Evolutionary conservation across 371 early-diverging fungal species (phyloP).

Genomic region (Mortierella sp.): DNA sequence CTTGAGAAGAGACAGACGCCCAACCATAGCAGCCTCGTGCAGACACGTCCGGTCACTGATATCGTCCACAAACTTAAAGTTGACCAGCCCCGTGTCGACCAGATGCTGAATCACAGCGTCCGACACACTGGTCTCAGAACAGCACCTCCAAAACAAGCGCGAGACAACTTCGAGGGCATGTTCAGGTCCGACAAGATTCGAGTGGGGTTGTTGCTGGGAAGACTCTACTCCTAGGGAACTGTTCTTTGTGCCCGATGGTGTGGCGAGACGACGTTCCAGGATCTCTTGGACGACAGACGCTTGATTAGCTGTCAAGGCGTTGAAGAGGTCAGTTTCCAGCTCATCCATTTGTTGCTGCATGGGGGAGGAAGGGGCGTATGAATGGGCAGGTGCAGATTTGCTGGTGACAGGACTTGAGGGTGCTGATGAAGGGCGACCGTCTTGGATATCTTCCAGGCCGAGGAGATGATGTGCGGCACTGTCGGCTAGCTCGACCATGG

Average conservation of each 20-base stretch:
- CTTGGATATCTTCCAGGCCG: constrained; percentile 51
- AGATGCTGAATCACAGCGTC: constrained; percentile 70
- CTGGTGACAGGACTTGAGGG: constrained; percentile 48
- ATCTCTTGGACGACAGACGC: constrained; percentile 68
- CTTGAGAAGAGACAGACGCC: constrained; percentile 73
- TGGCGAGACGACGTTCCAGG: constrained; percentile 64
- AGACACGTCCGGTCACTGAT: constrained; percentile 91
- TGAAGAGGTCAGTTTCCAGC: constrained; percentile 44
- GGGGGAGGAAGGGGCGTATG: constrained; percentile 27
- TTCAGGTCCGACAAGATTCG: constrained; percentile 15
- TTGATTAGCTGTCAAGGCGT: constrained; percentile 63
- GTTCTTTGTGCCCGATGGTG: constrained; percentile 7
- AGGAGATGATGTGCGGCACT: constrained; percentile 68
- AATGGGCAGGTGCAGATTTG: constrained; percentile 40
- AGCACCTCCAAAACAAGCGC: constrained; percentile 88
- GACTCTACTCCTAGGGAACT: neutral
- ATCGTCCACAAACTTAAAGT: constrained; percentile 89
- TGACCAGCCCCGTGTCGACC: constrained; percentile 73
- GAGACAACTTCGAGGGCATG: constrained; percentile 68
- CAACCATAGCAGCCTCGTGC: constrained; percentile 91
- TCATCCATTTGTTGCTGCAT: constrained; percentile 53
- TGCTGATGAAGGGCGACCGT: constrained; percentile 53
- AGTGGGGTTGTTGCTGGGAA: neutral
- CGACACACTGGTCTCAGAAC: constrained; percentile 73
- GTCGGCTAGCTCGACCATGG: constrained; percentile 91